These are phyloP conservation scores for Graphilbum ipis-grandicollis DNA, from an alignment of 2,329 filamentous ascomycete species.

Conservation along the genomic window DNA sequence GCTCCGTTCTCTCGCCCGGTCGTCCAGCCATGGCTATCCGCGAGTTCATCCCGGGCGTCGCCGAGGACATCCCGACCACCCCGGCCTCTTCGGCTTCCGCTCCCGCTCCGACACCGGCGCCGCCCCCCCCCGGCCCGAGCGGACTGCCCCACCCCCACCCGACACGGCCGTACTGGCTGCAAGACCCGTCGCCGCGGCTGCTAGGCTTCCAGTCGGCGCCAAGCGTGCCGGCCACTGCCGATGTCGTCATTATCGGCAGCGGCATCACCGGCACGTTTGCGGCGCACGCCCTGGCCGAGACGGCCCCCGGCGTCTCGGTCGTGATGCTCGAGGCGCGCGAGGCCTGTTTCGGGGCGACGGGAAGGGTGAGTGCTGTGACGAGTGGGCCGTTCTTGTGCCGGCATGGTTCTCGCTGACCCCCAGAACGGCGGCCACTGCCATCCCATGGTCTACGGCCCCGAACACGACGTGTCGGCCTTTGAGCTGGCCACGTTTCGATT, in stretches of 20 bases:
- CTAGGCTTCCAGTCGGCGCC: slow-evolving; percentile 50
- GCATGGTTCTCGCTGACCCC: not conserved
- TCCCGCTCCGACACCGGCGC: not conserved
- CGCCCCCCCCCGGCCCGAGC: slow-evolving; percentile 20
- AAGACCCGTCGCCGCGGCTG: slow-evolving; percentile 44
- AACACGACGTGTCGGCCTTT: slow-evolving; percentile 48
- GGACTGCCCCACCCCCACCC: slow-evolving; percentile 45
- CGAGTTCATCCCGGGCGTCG: slow-evolving; percentile 12
- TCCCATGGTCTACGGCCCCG: slow-evolving; percentile 44
- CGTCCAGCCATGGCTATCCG: slow-evolving; percentile 10
- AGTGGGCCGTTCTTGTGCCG: no score
- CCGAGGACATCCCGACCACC: slow-evolving; percentile 8
- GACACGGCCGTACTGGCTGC: slow-evolving; percentile 58
- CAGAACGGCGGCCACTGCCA: slow-evolving; percentile 62
- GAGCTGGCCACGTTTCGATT: slow-evolving; percentile 52
- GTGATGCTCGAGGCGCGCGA: slow-evolving; percentile 64
- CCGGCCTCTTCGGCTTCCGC: not conserved
- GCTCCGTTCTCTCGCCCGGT: no score
- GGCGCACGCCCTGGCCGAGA: slow-evolving; percentile 39
- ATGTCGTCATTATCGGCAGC: slow-evolving; percentile 56
- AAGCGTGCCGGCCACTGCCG: slow-evolving; percentile 41
- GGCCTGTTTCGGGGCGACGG: slow-evolving; percentile 69
- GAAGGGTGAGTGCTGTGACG: slow-evolving; percentile 55
- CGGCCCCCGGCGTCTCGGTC: slow-evolving; percentile 27
- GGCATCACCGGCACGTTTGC: slow-evolving; percentile 63